Conservation (phyloP, 805 yeast genomes). For the Yamadazyma sp. region DNA sequence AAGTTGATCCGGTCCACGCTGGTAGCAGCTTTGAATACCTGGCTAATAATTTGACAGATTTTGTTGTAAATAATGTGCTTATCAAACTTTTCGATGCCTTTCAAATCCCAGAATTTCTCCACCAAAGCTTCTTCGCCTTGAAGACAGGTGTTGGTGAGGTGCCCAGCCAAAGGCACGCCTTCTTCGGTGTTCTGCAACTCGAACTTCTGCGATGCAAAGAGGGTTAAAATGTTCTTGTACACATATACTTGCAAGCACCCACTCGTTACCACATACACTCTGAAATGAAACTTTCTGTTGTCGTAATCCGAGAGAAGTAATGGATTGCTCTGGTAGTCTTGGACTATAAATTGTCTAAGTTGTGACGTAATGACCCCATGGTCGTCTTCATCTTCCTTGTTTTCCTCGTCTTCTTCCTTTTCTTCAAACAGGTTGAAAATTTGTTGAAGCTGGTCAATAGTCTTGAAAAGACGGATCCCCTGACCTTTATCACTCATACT, state of each 20-base stretch:
- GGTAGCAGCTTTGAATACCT: slow-evolving; percentile 77
- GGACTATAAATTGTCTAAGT: slow-evolving; percentile 86
- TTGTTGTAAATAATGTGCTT: slow-evolving; percentile 49
- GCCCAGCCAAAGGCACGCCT: slow-evolving; percentile 59
- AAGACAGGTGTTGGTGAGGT: slow-evolving; percentile 90
- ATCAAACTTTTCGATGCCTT: slow-evolving; percentile 34
- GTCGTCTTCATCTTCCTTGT: slow-evolving; percentile 25
- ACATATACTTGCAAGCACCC: slow-evolving; percentile 81
- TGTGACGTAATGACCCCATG: slow-evolving; percentile 83
- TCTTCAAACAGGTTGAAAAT: slow-evolving; percentile 87
- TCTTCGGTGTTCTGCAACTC: slow-evolving; percentile 22
- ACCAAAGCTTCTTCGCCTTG: slow-evolving; percentile 63
- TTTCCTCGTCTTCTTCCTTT: slow-evolving; percentile 52
- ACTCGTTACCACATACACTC: slow-evolving; percentile 75
- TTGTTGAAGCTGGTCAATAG: slow-evolving; percentile 74
- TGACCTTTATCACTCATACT: slow-evolving; percentile 97
- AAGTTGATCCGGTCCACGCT: slow-evolving; percentile 82
- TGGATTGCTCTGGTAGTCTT: slow-evolving; percentile 73
- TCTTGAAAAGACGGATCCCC: slow-evolving; percentile 81
- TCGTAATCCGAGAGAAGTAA: slow-evolving; percentile 60
- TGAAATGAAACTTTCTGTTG: slow-evolving; percentile 80
- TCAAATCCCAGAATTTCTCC: slow-evolving; percentile 59
- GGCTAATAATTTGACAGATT: slow-evolving; percentile 62
- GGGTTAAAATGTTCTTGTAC: slow-evolving; percentile 72
- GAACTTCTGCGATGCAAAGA: slow-evolving; percentile 62